Percentiles rank a stretch among this genome's conserved stretches.
phyloP scores from a whole-genome alignment of 1,139 yeast species.

The Hemisphaericaspora xylofermentans region DNA sequence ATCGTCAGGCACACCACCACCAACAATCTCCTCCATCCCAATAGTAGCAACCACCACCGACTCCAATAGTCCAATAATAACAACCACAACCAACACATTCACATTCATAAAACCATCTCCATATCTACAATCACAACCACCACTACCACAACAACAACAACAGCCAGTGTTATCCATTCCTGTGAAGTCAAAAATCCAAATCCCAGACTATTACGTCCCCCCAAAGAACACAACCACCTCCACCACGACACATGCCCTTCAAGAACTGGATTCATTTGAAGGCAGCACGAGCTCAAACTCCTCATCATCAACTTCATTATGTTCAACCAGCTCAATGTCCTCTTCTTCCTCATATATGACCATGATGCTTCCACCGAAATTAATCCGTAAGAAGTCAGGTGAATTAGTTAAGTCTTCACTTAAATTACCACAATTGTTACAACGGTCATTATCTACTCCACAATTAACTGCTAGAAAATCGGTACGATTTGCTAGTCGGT shows the following conservation, averaged over 20 bases:
- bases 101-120: slow-evolving; percentile 1
- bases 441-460: slow-evolving; percentile 28
- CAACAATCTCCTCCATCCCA: slow-evolving; percentile 6
- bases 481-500: slow-evolving; percentile 38
- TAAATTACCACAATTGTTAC: slow-evolving; percentile 27
- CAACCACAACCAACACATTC: slow-evolving; percentile 4
- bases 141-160: slow-evolving; percentile 4
- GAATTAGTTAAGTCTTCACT: slow-evolving; percentile 42
- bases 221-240: slow-evolving; percentile 12
- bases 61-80: background rate
- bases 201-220: slow-evolving; percentile 16
- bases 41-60: slow-evolving; percentile 1
- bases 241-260: no score
- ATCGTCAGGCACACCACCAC: slow-evolving; percentile 7
- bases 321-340: slow-evolving; percentile 2
- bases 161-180: slow-evolving; percentile 1
- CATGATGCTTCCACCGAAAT: slow-evolving; percentile 6
- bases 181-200: slow-evolving; percentile 7
- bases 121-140: slow-evolving; percentile 3
- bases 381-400: slow-evolving; percentile 39
- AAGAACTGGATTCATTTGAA: slow-evolving; percentile 7
- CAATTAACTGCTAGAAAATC: slow-evolving; percentile 26
- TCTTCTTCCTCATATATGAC: slow-evolving; percentile 3
- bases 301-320: slow-evolving; percentile 1
- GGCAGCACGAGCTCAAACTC: slow-evolving; percentile 1